A percentile compares a stretch with the other conserved stretches of the same genome.
Evolutionary conservation across 2,329 filamentous ascomycete genomes (phyloP).

Genomic region (Reticulascus tulasneorum): DNA sequence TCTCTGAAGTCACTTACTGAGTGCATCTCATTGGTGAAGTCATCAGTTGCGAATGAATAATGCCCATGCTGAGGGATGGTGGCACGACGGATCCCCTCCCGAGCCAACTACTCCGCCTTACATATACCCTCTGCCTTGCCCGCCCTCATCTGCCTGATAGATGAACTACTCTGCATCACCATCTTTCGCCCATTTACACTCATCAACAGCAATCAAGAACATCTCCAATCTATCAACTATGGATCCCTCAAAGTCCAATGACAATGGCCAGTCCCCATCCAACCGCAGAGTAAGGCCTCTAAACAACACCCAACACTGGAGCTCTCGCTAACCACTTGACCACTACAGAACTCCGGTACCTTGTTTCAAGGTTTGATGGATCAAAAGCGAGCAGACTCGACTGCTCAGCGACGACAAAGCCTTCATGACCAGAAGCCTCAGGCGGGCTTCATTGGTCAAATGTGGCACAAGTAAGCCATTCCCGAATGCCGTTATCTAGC

Average conservation of each 20-base stretch:
- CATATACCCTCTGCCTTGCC: too few relatives aligned
- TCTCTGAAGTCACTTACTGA: constrained; percentile 5
- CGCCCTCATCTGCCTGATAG: too few relatives aligned
- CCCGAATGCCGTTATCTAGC: neutral
- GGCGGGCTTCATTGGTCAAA: constrained; percentile 46
- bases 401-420: constrained; percentile 48
- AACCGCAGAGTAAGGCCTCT: constrained; percentile 9
- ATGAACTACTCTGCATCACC: too few relatives aligned
- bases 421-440: constrained; percentile 49
- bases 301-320: accelerated
- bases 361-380: constrained; percentile 49
- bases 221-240: neutral
- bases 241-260: constrained; percentile 11
- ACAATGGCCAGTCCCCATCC: constrained; percentile 2
- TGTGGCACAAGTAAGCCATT: constrained; percentile 56
- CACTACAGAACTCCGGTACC: constrained; percentile 39
- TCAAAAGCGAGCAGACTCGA: constrained; percentile 44
- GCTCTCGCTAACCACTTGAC: constrained; percentile 1
- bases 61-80: too few relatives aligned
- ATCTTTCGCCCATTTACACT: accelerated
- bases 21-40: constrained; percentile 14
- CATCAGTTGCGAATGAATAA: too few relatives aligned
- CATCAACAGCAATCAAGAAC: neutral
- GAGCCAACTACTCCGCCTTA: too few relatives aligned
- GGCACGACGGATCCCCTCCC: too few relatives aligned